Conservation (phyloP, 2,329 filamentous ascomycete species). For the Stachybotrys elegans region DNA sequence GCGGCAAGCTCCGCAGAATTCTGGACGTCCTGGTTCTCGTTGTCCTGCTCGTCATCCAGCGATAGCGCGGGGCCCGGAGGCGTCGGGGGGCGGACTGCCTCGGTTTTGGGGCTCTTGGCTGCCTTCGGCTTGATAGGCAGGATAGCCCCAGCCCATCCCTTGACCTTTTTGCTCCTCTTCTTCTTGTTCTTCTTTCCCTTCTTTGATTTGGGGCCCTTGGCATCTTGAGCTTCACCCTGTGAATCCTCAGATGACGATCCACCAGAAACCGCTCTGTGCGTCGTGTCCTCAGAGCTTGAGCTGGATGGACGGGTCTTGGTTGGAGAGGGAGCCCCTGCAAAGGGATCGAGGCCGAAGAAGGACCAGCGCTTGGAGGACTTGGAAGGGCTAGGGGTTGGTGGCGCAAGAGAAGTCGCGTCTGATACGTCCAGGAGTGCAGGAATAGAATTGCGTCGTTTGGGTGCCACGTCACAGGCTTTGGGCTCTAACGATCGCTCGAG, state of each 20-base stretch:
- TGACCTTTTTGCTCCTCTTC: conserved; percentile 62
- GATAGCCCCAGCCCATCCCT: conserved; percentile 65
- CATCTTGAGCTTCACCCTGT: conserved; percentile 14
- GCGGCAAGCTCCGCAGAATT: no score
- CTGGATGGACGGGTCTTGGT: conserved; percentile 42
- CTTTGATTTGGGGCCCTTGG: conserved; percentile 16
- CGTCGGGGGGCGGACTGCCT: conserved; percentile 38
- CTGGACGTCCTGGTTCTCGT: no score
- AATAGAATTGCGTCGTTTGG: conserved; percentile 54
- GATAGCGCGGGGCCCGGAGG: conserved; percentile 32
- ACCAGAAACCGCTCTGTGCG: conserved; percentile 19
- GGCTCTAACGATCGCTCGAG: conserved; percentile 43
- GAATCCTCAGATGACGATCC: conserved; percentile 31
- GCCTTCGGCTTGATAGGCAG: conserved; percentile 58
- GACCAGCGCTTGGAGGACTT: conserved; percentile 55
- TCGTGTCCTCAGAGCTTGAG: conserved; percentile 38
- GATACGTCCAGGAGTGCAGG: conserved; percentile 44
- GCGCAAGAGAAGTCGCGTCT: conserved; percentile 26
- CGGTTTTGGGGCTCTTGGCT: conserved; percentile 35
- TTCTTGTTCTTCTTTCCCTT: conserved; percentile 28
- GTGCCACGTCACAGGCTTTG: conserved; percentile 12
- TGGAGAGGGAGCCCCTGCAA: conserved; percentile 39
- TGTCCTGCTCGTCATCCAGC: conserved; percentile 22
- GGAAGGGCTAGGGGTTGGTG: conserved; percentile 40
- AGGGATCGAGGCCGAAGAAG: conserved; percentile 57